phyloP scores from a whole-genome alignment of 345 rosid species.

The Brassica carinata region DNA sequence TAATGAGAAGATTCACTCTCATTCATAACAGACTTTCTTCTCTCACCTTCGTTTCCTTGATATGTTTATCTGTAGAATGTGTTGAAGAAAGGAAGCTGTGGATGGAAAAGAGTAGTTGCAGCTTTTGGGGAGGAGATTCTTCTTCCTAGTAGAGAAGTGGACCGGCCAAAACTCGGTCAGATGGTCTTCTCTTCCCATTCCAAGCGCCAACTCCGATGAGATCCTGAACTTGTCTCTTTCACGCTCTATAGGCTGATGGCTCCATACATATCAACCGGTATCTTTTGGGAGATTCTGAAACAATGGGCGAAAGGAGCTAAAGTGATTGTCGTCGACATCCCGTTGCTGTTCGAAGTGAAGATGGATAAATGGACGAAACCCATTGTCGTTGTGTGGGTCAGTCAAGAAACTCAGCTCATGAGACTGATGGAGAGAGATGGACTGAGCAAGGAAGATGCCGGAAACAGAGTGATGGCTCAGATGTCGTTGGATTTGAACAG shows the following conservation, averaged over 20 bases:
- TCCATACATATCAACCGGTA: slow-evolving; percentile 78
- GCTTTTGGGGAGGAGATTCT: slow-evolving; percentile 67
- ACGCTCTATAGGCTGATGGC: slow-evolving; percentile 61
- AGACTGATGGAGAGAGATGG: slow-evolving; percentile 76
- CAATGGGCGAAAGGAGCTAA: slow-evolving; percentile 74
- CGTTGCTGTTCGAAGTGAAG: slow-evolving; percentile 79
- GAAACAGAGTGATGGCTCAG: slow-evolving; percentile 78
- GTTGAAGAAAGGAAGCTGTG: slow-evolving; percentile 62
- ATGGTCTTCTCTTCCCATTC: slow-evolving; percentile 79
- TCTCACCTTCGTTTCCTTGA: no score
- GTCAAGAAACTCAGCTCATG: slow-evolving; percentile 67
- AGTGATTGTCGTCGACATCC: slow-evolving; percentile 79
- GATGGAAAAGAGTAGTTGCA: slow-evolving; percentile 62
- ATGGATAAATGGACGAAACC: slow-evolving; percentile 92
- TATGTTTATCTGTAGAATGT: slow-evolving; percentile 50
- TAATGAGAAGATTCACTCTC: no score
- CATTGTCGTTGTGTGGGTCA: slow-evolving; percentile 61
- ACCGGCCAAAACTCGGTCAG: slow-evolving; percentile 73
- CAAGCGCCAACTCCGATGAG: slow-evolving; percentile 61
- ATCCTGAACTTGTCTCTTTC: background rate
- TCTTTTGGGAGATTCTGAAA: slow-evolving; percentile 60
- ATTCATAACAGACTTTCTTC: no score
- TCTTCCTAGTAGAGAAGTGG: slow-evolving; percentile 60
- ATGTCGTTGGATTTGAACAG: slow-evolving; percentile 73
- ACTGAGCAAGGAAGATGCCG: slow-evolving; percentile 67